Conservation (phyloP, 371 early-diverging fungal species). For the Lichtheimia hyalospora region DNA sequence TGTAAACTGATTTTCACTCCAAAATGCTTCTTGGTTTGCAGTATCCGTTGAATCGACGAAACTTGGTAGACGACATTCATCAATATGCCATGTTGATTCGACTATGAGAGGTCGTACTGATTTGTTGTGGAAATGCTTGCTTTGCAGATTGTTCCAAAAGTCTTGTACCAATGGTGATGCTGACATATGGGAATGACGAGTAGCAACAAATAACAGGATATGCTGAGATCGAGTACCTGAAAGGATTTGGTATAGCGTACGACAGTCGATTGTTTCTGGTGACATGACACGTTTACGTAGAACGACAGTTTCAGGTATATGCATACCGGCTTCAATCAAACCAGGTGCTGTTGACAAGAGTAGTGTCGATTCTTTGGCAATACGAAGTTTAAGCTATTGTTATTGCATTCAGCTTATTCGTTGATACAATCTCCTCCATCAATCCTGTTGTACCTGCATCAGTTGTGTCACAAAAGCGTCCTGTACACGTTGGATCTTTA, state of each 20-base stretch:
- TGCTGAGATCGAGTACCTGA: slow-evolving; percentile 1
- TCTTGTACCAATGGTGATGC: slow-evolving; percentile 3
- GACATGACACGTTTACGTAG: slow-evolving; percentile 7
- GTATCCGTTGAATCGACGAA: not conserved
- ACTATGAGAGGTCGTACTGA: slow-evolving; percentile 14
- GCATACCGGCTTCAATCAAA: slow-evolving; percentile 6
- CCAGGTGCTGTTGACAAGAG: not conserved
- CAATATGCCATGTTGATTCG: slow-evolving; percentile 16
- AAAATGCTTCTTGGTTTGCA: slow-evolving; percentile 9
- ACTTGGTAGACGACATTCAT: not conserved
- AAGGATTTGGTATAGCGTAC: slow-evolving; percentile 12
- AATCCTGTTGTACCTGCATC: slow-evolving; percentile 7
- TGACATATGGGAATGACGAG: not conserved
- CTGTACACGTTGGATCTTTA: not conserved
- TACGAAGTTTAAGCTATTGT: slow-evolving; percentile 3
- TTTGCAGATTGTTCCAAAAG: slow-evolving; percentile 2
- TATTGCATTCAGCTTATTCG: not conserved
- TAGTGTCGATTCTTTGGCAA: slow-evolving; percentile 3
- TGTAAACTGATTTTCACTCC: slow-evolving; percentile 14
- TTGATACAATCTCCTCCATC: no score
- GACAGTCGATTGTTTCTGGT: slow-evolving; percentile 6
- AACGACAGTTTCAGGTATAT: slow-evolving; percentile 2
- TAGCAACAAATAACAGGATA: slow-evolving; percentile 1
- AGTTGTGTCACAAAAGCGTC: not conserved
- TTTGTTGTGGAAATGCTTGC: not conserved